phyloP scores from a whole-genome alignment of 352 stramenopile species.

The Aphanomyces invadans region DNA sequence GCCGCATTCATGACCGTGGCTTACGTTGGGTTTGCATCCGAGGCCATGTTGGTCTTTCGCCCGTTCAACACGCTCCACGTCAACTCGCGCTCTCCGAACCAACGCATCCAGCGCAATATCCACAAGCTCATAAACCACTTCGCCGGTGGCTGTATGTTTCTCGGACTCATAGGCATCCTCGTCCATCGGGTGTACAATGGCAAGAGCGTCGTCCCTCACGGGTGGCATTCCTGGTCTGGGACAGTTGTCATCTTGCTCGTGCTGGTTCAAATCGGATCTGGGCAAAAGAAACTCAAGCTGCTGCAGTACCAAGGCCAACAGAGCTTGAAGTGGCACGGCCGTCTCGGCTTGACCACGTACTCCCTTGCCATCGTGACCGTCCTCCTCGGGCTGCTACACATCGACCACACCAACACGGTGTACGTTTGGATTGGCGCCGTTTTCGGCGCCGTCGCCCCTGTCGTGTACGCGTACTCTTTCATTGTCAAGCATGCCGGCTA shows the following conservation, averaged over 20 bases:
- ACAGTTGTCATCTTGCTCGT: slow-evolving; percentile 10
- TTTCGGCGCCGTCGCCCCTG: not conserved
- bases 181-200: slow-evolving; percentile 10
- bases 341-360: slow-evolving; percentile 16
- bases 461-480: slow-evolving; percentile 19
- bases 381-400: slow-evolving; percentile 12
- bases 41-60: slow-evolving; percentile 18
- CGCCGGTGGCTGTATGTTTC: not conserved
- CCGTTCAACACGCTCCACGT: slow-evolving; percentile 8
- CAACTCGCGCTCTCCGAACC: slow-evolving; percentile 19
- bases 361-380: slow-evolving; percentile 2
- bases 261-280: slow-evolving; percentile 16
- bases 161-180: slow-evolving; percentile 17
- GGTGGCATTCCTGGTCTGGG: slow-evolving; percentile 14
- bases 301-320: slow-evolving; percentile 19
- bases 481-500: slow-evolving; percentile 14
- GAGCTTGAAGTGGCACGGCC: slow-evolving; percentile 12
- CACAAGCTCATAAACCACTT: slow-evolving; percentile 19
- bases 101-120: slow-evolving; percentile 23
- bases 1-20: slow-evolving; percentile 10
- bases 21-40: slow-evolving; percentile 21
- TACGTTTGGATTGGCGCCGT: slow-evolving; percentile 20
- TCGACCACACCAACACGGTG: slow-evolving; percentile 4
- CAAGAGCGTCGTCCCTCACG: slow-evolving; percentile 20
- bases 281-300: slow-evolving; percentile 7